Evolutionary conservation across 345 rosid species (phyloP).

Genomic region (Isatis tinctoria): DNA sequence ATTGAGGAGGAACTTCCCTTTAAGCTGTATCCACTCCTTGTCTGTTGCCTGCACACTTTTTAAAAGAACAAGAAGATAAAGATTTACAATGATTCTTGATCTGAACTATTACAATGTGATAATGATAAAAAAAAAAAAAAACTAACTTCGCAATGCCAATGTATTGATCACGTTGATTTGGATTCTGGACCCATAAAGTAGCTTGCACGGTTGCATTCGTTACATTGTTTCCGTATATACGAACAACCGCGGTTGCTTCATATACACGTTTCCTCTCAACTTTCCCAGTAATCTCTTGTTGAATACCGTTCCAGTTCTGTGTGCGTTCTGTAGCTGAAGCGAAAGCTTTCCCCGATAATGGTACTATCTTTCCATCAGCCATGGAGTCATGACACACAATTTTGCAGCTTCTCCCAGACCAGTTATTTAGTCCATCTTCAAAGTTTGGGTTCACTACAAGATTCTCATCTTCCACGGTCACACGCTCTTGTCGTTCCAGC

Average conservation of each 20-base stretch:
- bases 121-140: neutral
- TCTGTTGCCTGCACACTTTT: constrained; percentile 76
- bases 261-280: constrained; percentile 66
- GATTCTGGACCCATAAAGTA: constrained; percentile 73
- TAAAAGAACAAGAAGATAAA: neutral
- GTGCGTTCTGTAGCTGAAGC: constrained; percentile 76
- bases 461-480: constrained; percentile 44
- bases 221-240: constrained; percentile 60
- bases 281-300: constrained; percentile 77
- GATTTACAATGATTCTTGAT: constrained; percentile 51
- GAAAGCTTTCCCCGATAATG: constrained; percentile 57
- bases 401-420: constrained; percentile 91
- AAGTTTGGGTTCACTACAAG: constrained; percentile 70
- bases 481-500: constrained; percentile 15
- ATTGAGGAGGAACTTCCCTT: constrained; percentile 87
- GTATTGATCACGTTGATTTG: constrained; percentile 68
- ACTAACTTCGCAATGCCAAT: constrained; percentile 69
- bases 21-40: constrained; percentile 66
- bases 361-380: constrained; percentile 72
- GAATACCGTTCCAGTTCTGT: constrained; percentile 81
- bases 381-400: constrained; percentile 64
- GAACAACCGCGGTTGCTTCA: constrained; percentile 59
- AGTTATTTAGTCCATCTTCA: constrained; percentile 70
- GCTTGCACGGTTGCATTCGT: constrained; percentile 51
- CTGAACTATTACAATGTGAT: neutral